Evolutionary conservation across 495 filamentous ascomycete species (phyloP).

Genomic region (Xylaria bambusicola): DNA sequence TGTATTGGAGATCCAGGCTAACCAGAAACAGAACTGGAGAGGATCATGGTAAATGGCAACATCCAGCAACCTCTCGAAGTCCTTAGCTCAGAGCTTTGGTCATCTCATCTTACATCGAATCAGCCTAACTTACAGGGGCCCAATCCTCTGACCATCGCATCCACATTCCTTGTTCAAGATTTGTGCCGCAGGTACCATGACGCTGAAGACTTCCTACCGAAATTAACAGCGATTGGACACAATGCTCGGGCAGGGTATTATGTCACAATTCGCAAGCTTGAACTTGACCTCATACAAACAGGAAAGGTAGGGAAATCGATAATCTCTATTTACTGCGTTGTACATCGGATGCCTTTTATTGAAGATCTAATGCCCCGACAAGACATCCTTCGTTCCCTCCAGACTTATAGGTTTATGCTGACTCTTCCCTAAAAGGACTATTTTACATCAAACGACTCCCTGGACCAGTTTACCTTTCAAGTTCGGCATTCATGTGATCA

Average conservation of each 20-base stretch:
- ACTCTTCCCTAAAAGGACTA: constrained; percentile 28
- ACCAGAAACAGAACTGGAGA: constrained; percentile 42
- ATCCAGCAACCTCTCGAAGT: constrained; percentile 31
- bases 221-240: constrained; percentile 31
- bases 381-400: not conserved
- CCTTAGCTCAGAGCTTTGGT: constrained; percentile 35
- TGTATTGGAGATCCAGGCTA: constrained; percentile 1
- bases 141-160: constrained; percentile 31
- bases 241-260: constrained; percentile 35
- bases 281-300: constrained; percentile 47
- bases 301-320: constrained; percentile 39
- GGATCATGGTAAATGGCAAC: constrained; percentile 34
- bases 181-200: constrained; percentile 30
- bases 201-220: constrained; percentile 23
- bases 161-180: constrained; percentile 32
- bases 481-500: constrained; percentile 39
- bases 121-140: constrained; percentile 19
- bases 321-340: not conserved
- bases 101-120: constrained; percentile 34
- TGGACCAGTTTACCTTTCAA: constrained; percentile 35
- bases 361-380: too few species aligned
- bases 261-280: constrained; percentile 40
- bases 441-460: constrained; percentile 33
- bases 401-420: not conserved
- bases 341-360: not conserved